Evolutionary conservation across 345 rosid species (phyloP), one percentile per base, ranked within the genome.

Genomic region (Lepidium sativum): DNA sequence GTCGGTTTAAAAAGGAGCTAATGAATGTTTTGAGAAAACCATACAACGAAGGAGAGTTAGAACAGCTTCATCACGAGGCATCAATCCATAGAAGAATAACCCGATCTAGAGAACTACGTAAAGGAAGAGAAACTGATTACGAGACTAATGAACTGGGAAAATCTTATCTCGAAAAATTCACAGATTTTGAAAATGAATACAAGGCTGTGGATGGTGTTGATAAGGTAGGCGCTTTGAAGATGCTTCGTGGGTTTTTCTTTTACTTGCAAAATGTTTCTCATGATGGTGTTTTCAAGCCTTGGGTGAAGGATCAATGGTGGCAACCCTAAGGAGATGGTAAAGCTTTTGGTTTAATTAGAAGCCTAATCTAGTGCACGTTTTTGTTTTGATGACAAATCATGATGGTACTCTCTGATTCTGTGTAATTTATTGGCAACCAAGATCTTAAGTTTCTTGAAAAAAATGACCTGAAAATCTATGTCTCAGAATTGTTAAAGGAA

Each of bases 211-310:
- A 40, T 4, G 60, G 59, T 55, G 53, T 56, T 56, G 47, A 71
- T 64, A 32, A 57, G 70, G 53, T 20, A 4, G 40, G 48, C 6
- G 54, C 66, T 13, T 2, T 71, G 40, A 32, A 39, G 65, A 49
- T 71, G 70, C 60, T 71, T 9, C 65, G 70, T 45, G 75, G 75
- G 12, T 71, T 71, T 17, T 71, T 71, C 75, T 65, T 71, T 33
- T 71, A 64, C 70, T 56, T 71, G 34, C 21, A 64, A 21, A 40
- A 71, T 49, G 32, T 71, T 31, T 37, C 60, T 57, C 65, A 40
- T 17, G 54, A 50, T 21, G 75, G 70, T 64, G 53, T 54, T 64
- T 71, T 64, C 58, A 48, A 49, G 65, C 75, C 70, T 64, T 71
- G 70, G 52, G 51, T 10, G 18, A 14, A 16, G 20, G 42, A 21